Conservation (phyloP, 306 rosid species). For the Biancaea sappan region DNA sequence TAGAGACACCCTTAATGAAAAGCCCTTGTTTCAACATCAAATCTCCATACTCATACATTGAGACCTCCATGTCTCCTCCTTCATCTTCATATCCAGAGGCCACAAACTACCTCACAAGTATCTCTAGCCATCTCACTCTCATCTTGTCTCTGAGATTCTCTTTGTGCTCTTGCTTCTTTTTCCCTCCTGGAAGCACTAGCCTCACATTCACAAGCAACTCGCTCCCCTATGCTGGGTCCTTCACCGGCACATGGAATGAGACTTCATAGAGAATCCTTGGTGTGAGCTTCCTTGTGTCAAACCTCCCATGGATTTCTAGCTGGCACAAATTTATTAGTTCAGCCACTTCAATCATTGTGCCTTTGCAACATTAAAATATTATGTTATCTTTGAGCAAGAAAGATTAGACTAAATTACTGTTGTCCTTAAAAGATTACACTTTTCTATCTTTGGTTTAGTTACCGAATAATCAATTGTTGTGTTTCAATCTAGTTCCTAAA, state of each 20-base stretch:
- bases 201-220: constrained; percentile 60
- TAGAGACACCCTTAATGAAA: constrained; percentile 55
- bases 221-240: constrained; percentile 58
- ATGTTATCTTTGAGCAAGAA: no score
- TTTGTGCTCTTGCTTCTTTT: constrained; percentile 44
- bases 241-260: constrained; percentile 55
- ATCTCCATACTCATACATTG: constrained; percentile 57
- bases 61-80: constrained; percentile 60
- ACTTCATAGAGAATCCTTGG: constrained; percentile 57
- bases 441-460: no score
- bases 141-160: constrained; percentile 40
- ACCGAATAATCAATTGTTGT: no score
- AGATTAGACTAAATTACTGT: no score
- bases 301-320: constrained; percentile 70
- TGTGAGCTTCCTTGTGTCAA: constrained; percentile 58
- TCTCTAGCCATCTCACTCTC: constrained; percentile 52
- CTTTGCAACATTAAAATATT: constrained; percentile 44
- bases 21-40: constrained; percentile 79
- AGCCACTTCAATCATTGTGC: constrained; percentile 49
- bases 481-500: no score
- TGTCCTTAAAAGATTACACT: no score
- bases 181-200: constrained; percentile 60
- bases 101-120: constrained; percentile 55
- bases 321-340: constrained; percentile 65
- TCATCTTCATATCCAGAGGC: constrained; percentile 33